Base-by-base conservation (phyloP, 768 basidiomycete species). In the Nevesoporus exiguus region DNA sequence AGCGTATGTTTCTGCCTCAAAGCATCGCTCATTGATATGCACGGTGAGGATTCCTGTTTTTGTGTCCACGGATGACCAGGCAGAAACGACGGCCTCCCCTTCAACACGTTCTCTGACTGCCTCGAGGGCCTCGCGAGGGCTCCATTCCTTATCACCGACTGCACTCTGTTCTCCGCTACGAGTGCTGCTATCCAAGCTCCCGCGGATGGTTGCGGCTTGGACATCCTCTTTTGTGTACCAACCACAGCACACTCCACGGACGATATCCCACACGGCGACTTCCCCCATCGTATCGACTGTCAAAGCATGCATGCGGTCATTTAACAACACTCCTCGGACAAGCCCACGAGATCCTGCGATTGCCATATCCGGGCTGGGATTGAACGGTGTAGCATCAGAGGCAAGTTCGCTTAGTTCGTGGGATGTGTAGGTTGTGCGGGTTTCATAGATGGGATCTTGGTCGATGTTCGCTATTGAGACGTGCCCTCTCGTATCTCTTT, bases 1-100 rank as follows among this genome's bases (percentile, higher is more conserved):
- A 13, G 90, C 89, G 66, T 95, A 98, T 2, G 96, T 84, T 72
- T 99, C 97, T 7, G 91, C 90, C 51, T 98, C 95, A 67, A 98
- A 98, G 54, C 86, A 92, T 44, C 83, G 78, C 60, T 97, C 93
- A 43, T 82, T 89, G 42, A 99, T 61, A 70, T 97, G 92, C 4
- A 98, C 82, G 2, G 89, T 86, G 55, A 99, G 75, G 22, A 92
- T 81, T 7, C 96, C 96, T 8, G 87, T 85, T 69, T 90, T 88
- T 5, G 94, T 96, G 70, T 98, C 96, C 25, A 90, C 86, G 15
- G 79, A 80, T 36, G 90, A 88, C 96, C 96, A 99, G 13, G 85
- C 74, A 24, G 84, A 75, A 9, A 91, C 84, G 27, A 90, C 86
- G 0, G 90, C 92, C 67, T 98, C 93, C 27, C 96, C 95, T 65